Base-by-base conservation (phyloP, 352 stramenopile species). In the Pythium biforme region DNA sequence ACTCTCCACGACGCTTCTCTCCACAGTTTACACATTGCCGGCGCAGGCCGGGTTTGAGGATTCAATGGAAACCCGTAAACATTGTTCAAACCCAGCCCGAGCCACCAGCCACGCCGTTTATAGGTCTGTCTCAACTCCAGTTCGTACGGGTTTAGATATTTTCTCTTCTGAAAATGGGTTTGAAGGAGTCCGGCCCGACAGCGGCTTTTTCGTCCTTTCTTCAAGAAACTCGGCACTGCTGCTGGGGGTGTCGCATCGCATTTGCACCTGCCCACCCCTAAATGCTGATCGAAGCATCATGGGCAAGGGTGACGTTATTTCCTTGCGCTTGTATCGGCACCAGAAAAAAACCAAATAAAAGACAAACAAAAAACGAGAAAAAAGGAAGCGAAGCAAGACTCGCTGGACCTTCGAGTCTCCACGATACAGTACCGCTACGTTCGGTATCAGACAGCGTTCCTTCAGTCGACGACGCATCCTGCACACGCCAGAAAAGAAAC, bases 1-100 rank as follows among this genome's bases (percentile, higher is more conserved):
- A 68, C 60, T 40, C 51, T 56, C 60, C 23, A 52, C 60, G 55
- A 60, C 65, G 43, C 54, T 72, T 72, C 65, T 72, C 59, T 45
- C 50, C 51, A 55, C 54, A 46, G 48, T 68, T 48, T 48, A 45
- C 55, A 25, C 12, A 40, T 7, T 23, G 27, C 23, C 23, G 46
- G 55, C 47, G 45, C 55, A 17, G 34, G 55, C 10, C 31, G 45
- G 55, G 55, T 55, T 43, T 43, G 1, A 17, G 15, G 9, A 19
- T 19, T 41, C 10, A 12, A 19, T 5, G 0, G 8, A 4, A 31
- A 45, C 40, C 40, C 40, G 41, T 53, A 4, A 9, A 27, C n/a
- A n/a, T n/a, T 2, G 25, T 29, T 5, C 23, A 39, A 54, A 55
- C 47, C 47, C 47, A 53, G 47, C 11, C 37, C 37, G 37, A 19